Conservation (phyloP, 2,329 filamentous ascomycete species). For the Calonectria honghensis region DNA sequence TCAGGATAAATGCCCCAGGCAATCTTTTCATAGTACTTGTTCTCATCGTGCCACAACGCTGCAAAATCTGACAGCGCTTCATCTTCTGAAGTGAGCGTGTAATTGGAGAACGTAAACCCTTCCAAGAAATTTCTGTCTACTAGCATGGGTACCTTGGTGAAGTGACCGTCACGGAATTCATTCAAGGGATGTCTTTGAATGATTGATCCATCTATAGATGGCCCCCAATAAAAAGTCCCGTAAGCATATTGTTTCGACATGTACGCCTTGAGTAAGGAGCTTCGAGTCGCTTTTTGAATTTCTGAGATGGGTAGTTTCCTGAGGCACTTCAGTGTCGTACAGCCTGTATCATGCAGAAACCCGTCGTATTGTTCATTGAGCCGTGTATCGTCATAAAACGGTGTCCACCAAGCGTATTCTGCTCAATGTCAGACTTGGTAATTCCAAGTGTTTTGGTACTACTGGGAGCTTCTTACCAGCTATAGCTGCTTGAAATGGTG, state of each 20-base stretch:
- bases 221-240: slow-evolving; percentile 6
- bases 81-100: not conserved
- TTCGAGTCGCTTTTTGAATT: not conserved
- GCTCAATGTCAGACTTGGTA: too few species aligned
- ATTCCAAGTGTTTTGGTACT: too few species aligned
- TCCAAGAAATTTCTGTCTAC: slow-evolving; percentile 11
- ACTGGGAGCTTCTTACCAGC: not conserved
- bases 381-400: not conserved
- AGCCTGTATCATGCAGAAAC: not conserved
- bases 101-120: slow-evolving; percentile 2
- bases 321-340: not conserved
- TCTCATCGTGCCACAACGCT: not conserved
- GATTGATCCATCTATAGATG: not conserved
- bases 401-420: slow-evolving; percentile 21
- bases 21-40: not conserved
- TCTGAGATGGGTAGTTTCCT: not conserved
- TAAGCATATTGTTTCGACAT: not conserved
- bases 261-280: not conserved
- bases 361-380: not conserved
- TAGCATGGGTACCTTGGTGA: not conserved
- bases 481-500: slow-evolving; percentile 4
- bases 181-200: slow-evolving; percentile 3
- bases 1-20: slow-evolving; percentile 5
- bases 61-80: not conserved
- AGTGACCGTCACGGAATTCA: not conserved